A percentile compares a stretch with the other conserved stretches of the same genome.
phyloP scores from a whole-genome alignment of 2,329 filamentous ascomycete species.

The Ambrosiella xylebori region DNA sequence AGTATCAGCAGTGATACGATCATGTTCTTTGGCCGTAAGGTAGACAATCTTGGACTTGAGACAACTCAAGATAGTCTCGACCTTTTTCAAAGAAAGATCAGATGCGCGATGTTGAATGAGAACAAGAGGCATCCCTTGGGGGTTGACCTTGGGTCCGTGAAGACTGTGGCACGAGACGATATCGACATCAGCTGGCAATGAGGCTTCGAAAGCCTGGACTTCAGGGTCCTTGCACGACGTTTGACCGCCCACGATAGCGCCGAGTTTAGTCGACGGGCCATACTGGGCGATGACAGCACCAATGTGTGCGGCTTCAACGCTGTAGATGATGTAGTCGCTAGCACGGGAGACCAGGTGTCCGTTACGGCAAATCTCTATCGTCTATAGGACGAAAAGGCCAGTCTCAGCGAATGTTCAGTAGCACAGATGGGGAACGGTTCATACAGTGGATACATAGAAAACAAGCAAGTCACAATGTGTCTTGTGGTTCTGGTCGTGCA shows the following conservation, averaged over 20 bases:
- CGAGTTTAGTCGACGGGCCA: slow-evolving; percentile 86
- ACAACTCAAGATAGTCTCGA: slow-evolving; percentile 66
- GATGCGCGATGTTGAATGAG: slow-evolving; percentile 85
- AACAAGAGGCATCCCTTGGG: slow-evolving; percentile 77
- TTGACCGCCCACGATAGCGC: slow-evolving; percentile 90
- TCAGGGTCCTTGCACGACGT: slow-evolving; percentile 97
- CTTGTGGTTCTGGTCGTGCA: slow-evolving; percentile 14
- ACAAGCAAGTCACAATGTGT: slow-evolving; percentile 17
- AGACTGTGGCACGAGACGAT: slow-evolving; percentile 95
- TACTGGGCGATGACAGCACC: slow-evolving; percentile 73
- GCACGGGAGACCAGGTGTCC: slow-evolving; percentile 88
- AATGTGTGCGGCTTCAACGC: slow-evolving; percentile 85
- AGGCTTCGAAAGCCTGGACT: slow-evolving; percentile 77
- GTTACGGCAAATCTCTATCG: slow-evolving; percentile 79
- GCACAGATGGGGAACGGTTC: background rate
- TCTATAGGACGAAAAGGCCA: slow-evolving; percentile 31
- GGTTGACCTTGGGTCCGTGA: slow-evolving; percentile 80
- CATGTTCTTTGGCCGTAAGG: slow-evolving; percentile 73
- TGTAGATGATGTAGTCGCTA: slow-evolving; percentile 98
- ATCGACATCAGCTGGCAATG: slow-evolving; percentile 75
- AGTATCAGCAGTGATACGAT: slow-evolving; percentile 94
- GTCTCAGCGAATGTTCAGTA: slow-evolving; percentile 27
- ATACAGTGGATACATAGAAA: background rate
- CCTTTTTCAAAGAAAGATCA: slow-evolving; percentile 55
- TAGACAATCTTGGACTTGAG: slow-evolving; percentile 75